phyloP scores from a whole-genome alignment of 1,139 yeast genomes.

The Saccharomycopsis hybrid region DNA sequence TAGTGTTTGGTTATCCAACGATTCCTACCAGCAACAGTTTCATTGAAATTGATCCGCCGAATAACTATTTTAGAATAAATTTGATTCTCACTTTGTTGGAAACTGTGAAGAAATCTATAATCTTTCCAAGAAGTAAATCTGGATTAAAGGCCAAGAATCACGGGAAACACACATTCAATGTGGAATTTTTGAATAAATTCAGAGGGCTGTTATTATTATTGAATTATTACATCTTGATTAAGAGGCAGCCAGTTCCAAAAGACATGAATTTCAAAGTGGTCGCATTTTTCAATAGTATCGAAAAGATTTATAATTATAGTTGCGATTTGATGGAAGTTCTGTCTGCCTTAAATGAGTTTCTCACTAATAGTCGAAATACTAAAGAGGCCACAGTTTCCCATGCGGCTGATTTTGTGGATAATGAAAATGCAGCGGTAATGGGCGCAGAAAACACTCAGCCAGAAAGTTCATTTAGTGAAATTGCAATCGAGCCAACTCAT shows the following conservation, averaged over 20 bases:
- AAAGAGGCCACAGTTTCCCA: too few species aligned
- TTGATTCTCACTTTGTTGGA: slow-evolving; percentile 30
- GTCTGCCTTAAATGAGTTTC: too few species aligned
- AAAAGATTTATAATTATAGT: slow-evolving; percentile 11
- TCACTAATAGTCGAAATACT: too few species aligned
- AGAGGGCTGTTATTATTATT: slow-evolving; percentile 42
- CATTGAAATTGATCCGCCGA: slow-evolving; percentile 34
- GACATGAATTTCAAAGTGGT: slow-evolving; percentile 54
- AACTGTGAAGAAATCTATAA: not conserved
- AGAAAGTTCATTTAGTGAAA: too few species aligned
- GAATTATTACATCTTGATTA: slow-evolving; percentile 69
- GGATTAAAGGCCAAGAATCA: not conserved
- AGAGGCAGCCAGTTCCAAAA: slow-evolving; percentile 56
- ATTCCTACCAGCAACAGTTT: slow-evolving; percentile 1
- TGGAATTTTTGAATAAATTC: not conserved
- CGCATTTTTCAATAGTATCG: slow-evolving; percentile 35
- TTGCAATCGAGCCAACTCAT: slow-evolving; percentile 19
- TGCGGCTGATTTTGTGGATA: too few species aligned
- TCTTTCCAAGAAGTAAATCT: not conserved
- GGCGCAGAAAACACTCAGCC: too few species aligned
- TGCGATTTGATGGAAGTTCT: not conserved
- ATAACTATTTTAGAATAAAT: slow-evolving; percentile 68
- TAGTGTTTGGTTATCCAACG: slow-evolving; percentile 55
- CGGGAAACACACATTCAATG: not conserved
- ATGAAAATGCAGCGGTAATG: too few species aligned